Conservation (phyloP, 768 basidiomycete species). For the Suillus subluteus region DNA sequence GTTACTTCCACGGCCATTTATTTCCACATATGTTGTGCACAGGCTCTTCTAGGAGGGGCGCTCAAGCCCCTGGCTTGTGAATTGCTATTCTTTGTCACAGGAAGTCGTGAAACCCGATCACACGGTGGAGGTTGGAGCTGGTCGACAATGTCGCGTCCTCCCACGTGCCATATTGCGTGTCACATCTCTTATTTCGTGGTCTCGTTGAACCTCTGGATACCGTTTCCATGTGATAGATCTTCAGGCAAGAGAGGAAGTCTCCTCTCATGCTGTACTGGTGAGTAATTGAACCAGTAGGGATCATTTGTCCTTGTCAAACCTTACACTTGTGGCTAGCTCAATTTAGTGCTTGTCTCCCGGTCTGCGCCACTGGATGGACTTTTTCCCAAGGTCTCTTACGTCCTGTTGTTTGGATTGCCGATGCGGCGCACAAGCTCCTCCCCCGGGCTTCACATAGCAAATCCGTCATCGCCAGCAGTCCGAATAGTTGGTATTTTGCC, state of each 20-base stretch:
- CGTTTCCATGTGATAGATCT: background rate
- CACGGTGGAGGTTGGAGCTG: background rate
- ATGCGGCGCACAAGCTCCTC: constrained; percentile 13
- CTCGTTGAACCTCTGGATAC: constrained; percentile 1
- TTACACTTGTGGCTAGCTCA: constrained; percentile 6
- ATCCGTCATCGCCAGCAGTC: constrained; percentile 19
- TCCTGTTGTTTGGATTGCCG: constrained; percentile 4
- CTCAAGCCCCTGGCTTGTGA: background rate
- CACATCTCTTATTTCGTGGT: background rate
- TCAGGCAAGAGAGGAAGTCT: background rate
- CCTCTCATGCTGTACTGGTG: constrained; percentile 13
- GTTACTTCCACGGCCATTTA: background rate
- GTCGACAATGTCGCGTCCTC: constrained; percentile 1
- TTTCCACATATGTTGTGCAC: background rate
- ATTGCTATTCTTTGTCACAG: background rate
- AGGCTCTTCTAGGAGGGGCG: background rate
- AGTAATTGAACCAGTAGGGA: constrained; percentile 12
- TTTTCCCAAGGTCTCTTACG: constrained; percentile 19
- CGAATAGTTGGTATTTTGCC: background rate
- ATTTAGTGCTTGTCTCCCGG: background rate
- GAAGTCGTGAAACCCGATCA: constrained; percentile 5
- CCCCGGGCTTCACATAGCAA: constrained; percentile 24
- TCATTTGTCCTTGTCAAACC: constrained; percentile 25
- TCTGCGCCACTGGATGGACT: constrained; percentile 19
- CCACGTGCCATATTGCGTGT: constrained; percentile 1